Base-by-base conservation (phyloP, 1,284 basidiomycete species). In the Xanthoconium separans region DNA sequence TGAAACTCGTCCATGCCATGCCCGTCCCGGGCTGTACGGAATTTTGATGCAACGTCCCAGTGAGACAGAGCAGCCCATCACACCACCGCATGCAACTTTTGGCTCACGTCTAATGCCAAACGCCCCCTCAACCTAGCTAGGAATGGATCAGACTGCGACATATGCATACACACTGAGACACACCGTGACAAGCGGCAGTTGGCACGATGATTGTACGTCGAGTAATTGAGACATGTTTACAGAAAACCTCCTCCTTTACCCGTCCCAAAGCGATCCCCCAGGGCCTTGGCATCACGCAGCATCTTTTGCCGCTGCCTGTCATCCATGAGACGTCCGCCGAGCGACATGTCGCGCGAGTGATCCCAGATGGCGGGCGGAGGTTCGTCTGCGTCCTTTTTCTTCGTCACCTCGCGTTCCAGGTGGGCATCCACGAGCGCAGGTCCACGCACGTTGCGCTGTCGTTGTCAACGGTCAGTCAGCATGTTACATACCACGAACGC, bases 291-390 rank as follows among this genome's bases (percentile, higher is more conserved):
- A 56, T 95, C 93, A 50, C 78, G 79, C 61, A 97, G 80, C 70
- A 93, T 79, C 64, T 85, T 85, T 51, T 80, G 77, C 53, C 94
- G 79, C 66, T 90, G 85, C 53, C 78, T 80, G 59, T 95, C 93
- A 62, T 90, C 91, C 87, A 97, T 87, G 37, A 95, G 73, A 48
- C 90, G 75, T 6, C 94, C 94, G 6, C 85, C 85, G 13, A 95
- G 65, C 4, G 81, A 82, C 92, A 97, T 95, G 72, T 95, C 92
- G 22, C 91, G 77, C 39, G 83, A 77, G 62, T 91, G 91, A 62
- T 97, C 93, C 94, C 94, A 97, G 41, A 95, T 91, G 0, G 66
- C 86, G 1, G 81, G 72, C 0, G 80, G 73, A 44, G 78, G 80
- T 31, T 84, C 82, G 13, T 83, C 73, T 7, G 75, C 70, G 12